Evolutionary conservation across 192 early-diverging fungal genomes (phyloP), one percentile per base, ranked within the genome.

Genomic region (Coemansia sp.): DNA sequence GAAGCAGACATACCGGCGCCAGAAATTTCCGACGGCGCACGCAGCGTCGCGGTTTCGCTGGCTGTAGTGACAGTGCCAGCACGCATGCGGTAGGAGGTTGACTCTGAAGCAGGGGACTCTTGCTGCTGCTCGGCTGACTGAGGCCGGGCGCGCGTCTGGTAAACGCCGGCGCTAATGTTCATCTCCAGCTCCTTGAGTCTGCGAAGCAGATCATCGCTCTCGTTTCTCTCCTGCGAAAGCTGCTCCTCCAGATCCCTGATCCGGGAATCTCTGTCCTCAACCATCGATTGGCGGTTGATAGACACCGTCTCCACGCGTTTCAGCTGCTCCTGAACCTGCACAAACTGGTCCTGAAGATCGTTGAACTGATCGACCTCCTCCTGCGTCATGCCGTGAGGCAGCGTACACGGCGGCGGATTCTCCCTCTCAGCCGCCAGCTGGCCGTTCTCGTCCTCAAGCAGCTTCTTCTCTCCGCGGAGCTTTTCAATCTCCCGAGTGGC

Each of bases 41-140:
- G 75, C 60, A 83, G 54, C 7, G 80, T 83, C 28, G 72, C 60
- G 0, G 80, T 74, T 64, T 83, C 80, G 72, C 80, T 83, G 18
- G 75, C 68, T 0, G 75, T 73, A 4, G 78, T 74, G 33, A 68
- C 66, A 0, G 78, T 79, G 17, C 75, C 80, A 2, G 80, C 75
- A 7, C 80, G 80, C 66, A 61, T 35, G 54, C 80, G 80, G 53
- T 48, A 70, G 22, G 67, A 32, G 28, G 28, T 33, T n/a, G n/a
- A 37, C 8, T 54, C 53, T 39, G 54, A 17, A 22, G 65, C 54
- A 28, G 22, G 65, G 2, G 56, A 57, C n/a, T 35, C 64, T 18
- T 63, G n/a, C 51, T 32, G 56, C 35, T 67, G 65, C 32, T 37
- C 33, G n/a, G 36, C 33, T 51, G 33, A 12, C 43, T 33, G 11